Conservation (phyloP, 768 basidiomycete genomes). For the Vararia minispora region DNA sequence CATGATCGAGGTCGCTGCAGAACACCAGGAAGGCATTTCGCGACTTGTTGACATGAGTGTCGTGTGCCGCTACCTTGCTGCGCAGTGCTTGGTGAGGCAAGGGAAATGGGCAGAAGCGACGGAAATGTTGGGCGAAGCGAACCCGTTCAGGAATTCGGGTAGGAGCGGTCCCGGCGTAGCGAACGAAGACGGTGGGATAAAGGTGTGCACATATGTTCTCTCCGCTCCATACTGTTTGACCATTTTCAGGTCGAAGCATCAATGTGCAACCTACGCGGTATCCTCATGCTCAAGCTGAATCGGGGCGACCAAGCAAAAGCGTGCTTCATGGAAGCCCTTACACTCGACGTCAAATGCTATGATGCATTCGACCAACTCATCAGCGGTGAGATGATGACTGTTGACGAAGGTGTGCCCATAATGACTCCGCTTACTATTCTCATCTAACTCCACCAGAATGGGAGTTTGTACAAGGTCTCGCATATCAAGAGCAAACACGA, state of each 20-base stretch:
- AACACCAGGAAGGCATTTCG: constrained; percentile 53
- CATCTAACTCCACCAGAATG: constrained; percentile 53
- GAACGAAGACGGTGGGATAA: constrained; percentile 88
- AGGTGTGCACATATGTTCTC: constrained; percentile 36
- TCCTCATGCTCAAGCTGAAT: constrained; percentile 90
- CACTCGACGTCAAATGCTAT: constrained; percentile 93
- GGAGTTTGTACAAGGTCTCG: constrained; percentile 84
- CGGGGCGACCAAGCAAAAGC: constrained; percentile 86
- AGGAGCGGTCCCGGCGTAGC: constrained; percentile 60
- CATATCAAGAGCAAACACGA: constrained; percentile 72
- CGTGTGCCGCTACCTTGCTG: constrained; percentile 92
- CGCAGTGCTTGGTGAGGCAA: constrained; percentile 87
- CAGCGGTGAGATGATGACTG: constrained; percentile 90
- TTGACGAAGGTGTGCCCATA: constrained; percentile 69
- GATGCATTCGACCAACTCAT: constrained; percentile 89
- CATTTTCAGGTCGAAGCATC: constrained; percentile 79
- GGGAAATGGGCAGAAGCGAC: constrained; percentile 89
- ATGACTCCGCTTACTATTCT: neutral
- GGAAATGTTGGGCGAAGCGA: constrained; percentile 87
- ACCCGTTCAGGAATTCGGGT: constrained; percentile 76
- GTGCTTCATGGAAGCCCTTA: constrained; percentile 91
- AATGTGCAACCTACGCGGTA: constrained; percentile 89
- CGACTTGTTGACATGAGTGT: constrained; percentile 89
- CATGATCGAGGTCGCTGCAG: constrained; percentile 57
- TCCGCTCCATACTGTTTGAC: neutral